phyloP scores from a whole-genome alignment of 345 rosid genomes.

The Salix exigua region DNA sequence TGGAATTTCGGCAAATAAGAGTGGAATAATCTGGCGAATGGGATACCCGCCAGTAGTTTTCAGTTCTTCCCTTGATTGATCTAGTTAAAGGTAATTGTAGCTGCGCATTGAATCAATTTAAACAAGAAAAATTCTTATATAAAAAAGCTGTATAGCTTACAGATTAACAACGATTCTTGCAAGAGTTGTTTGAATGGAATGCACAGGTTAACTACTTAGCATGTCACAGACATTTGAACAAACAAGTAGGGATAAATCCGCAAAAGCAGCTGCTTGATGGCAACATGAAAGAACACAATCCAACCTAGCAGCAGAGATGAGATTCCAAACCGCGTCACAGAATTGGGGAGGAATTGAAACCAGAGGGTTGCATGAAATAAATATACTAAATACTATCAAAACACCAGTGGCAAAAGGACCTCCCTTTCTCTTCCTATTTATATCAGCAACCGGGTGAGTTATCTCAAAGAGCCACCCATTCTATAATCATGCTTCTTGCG shows the following conservation, averaged over 20 bases:
- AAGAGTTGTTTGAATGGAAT: neutral
- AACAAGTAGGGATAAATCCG: neutral
- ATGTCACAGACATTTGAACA: neutral
- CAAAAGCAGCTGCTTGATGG: neutral
- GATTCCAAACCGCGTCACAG: neutral
- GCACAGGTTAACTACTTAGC: neutral
- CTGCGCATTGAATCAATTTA: neutral
- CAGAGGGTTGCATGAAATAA: neutral
- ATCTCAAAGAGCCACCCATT: constrained; percentile 58
- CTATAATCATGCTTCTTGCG: constrained; percentile 82
- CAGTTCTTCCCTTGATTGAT: neutral
- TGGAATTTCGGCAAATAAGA: neutral
- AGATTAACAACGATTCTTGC: neutral
- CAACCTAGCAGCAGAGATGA: neutral
- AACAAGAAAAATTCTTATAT: neutral
- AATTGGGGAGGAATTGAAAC: neutral
- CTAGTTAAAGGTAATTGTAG: neutral
- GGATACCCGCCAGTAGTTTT: neutral
- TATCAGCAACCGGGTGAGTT: neutral
- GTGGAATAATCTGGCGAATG: neutral
- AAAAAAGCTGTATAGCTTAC: neutral
- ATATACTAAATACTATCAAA: neutral
- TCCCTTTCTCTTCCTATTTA: neutral
- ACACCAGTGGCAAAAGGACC: neutral
- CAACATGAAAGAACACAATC: neutral